Conservation (phyloP, 371 early-diverging fungal species). For the Saksenaea vasiformis region DNA sequence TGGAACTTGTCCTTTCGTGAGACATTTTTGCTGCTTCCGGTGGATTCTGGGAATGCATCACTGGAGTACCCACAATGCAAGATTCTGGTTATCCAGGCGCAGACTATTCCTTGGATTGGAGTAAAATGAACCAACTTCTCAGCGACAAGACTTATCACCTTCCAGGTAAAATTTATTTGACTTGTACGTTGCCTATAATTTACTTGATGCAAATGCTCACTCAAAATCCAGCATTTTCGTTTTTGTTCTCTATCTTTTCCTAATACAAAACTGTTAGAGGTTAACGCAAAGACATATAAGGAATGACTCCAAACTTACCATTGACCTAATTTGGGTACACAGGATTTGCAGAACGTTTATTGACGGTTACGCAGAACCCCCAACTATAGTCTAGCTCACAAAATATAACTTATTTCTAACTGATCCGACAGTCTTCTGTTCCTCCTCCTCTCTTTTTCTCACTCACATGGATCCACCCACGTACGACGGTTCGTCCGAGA, state of each 20-base stretch:
- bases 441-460: background rate
- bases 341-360: background rate
- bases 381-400: background rate
- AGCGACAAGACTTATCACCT: no score
- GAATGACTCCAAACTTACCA: background rate
- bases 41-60: no score
- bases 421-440: background rate
- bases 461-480: background rate
- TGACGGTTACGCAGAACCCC: background rate
- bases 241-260: background rate
- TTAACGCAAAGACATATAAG: background rate
- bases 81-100: no score
- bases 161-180: no score
- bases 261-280: slow-evolving; percentile 1
- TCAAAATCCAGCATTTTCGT: no score
- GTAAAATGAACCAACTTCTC: no score
- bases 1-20: no score
- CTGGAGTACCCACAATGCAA: no score
- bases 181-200: no score
- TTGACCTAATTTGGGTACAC: background rate
- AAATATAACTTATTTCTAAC: background rate
- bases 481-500: background rate
- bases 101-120: no score
- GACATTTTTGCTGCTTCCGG: no score
- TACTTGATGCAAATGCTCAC: no score